phyloP scores from a whole-genome alignment of 176 grass and related monocot species.

The Triticum timopheevii region DNA sequence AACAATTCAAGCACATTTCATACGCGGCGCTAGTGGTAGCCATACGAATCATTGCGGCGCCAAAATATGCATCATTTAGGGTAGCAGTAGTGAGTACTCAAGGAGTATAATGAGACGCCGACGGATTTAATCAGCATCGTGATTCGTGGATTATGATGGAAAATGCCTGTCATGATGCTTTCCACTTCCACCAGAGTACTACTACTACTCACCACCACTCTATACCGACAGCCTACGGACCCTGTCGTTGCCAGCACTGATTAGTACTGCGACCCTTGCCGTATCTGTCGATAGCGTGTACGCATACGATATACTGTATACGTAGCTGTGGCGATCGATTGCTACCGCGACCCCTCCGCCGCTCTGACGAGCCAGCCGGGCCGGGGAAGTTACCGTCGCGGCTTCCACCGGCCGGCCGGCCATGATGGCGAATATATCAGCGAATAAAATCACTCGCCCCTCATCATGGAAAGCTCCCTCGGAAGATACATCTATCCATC shows the following conservation, averaged over 20 bases:
- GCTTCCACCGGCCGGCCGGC: neutral
- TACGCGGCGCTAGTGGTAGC: neutral
- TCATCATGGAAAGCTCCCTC: constrained; percentile 51
- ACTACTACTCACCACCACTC: neutral
- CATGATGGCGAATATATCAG: constrained; percentile 37
- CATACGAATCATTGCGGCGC: neutral
- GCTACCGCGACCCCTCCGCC: neutral
- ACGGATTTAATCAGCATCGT: neutral
- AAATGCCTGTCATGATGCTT: neutral
- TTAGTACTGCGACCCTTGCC: neutral
- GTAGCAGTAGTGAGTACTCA: neutral
- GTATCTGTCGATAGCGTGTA: neutral
- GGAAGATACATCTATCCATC: constrained; percentile 11
- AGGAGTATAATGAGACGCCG: neutral
- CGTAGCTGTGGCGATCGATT: constrained; percentile 9
- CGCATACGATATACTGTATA: neutral
- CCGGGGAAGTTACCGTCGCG: constrained; percentile 36
- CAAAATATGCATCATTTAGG: no score
- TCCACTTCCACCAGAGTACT: constrained; percentile 7
- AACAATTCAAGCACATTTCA: neutral
- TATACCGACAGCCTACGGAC: neutral
- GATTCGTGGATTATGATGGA: neutral
- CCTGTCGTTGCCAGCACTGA: neutral
- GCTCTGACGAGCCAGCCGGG: no score
- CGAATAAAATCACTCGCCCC: constrained; percentile 23